These are phyloP conservation scores for Rhodotorula kratochvilovae DNA, from an alignment of 768 basidiomycete genomes.

Conservation along the genomic window DNA sequence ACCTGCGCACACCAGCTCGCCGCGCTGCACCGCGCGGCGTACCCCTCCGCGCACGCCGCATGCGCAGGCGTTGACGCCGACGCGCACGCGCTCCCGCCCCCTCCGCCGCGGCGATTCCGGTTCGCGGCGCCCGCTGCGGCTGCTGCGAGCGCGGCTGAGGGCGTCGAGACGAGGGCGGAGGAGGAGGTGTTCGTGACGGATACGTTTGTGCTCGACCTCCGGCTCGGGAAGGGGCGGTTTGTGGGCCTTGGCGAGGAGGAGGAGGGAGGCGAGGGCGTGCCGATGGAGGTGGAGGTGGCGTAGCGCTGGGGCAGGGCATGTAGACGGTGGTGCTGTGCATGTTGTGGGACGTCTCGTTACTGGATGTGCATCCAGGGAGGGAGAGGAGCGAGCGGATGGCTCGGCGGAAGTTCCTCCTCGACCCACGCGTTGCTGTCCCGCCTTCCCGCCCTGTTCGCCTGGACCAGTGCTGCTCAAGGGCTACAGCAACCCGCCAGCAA, in stretches of 20 bases:
- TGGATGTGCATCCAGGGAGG: too few relatives aligned
- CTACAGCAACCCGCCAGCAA: too few relatives aligned
- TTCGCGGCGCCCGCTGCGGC: background rate
- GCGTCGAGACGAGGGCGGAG: background rate
- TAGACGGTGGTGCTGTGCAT: too few relatives aligned
- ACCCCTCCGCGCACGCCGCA: background rate
- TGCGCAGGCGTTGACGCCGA: background rate
- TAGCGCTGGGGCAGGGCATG: too few relatives aligned
- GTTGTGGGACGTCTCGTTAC: too few relatives aligned
- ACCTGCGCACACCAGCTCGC: background rate
- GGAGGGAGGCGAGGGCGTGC: background rate
- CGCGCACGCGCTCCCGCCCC: too few relatives aligned
- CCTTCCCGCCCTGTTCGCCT: too few relatives aligned
- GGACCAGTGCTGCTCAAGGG: too few relatives aligned
- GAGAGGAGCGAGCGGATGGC: too few relatives aligned
- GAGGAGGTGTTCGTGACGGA: conserved; percentile 12
- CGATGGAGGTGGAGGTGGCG: conserved; percentile 7
- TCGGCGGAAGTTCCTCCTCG: too few relatives aligned
- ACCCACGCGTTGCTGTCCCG: too few relatives aligned
- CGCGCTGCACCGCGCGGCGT: background rate
- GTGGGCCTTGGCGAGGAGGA: conserved; percentile 1
- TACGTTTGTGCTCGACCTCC: conserved; percentile 22
- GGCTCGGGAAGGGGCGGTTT: conserved; percentile 9
- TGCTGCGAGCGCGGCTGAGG: too few relatives aligned
- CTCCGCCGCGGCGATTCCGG: conserved; percentile 5